Evolutionary conservation across 2,329 filamentous ascomycete genomes (phyloP).

Genomic region (Neopestalotiopsis sp.): DNA sequence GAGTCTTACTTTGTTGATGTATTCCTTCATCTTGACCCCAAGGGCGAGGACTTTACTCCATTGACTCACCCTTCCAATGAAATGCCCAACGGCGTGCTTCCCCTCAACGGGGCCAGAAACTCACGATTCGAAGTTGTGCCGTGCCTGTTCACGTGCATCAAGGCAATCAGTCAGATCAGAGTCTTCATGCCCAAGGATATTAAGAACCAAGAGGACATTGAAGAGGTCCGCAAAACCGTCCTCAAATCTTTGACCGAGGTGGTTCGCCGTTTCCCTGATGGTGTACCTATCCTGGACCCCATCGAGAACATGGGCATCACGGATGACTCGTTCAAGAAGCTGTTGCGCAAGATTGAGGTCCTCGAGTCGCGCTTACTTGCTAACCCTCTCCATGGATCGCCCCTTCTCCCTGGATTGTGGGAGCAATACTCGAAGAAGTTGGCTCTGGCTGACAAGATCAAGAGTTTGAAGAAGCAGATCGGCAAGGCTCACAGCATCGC

Average conservation of each 20-base stretch:
- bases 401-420: slow-evolving; percentile 82
- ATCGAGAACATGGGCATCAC: slow-evolving; percentile 96
- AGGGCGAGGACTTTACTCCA: slow-evolving; percentile 50
- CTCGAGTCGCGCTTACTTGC: slow-evolving; percentile 87
- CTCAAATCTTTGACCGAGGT: slow-evolving; percentile 77
- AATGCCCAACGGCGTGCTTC: slow-evolving; percentile 68
- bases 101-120: slow-evolving; percentile 65
- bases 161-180: slow-evolving; percentile 81
- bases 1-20: slow-evolving; percentile 85
- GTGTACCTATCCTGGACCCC: slow-evolving; percentile 85
- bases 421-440: slow-evolving; percentile 86
- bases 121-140: slow-evolving; percentile 83
- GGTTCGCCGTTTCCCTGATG: slow-evolving; percentile 87
- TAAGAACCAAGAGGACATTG: slow-evolving; percentile 66
- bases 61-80: slow-evolving; percentile 43
- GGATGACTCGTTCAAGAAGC: slow-evolving; percentile 91
- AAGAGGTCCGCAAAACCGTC: slow-evolving; percentile 70
- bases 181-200: slow-evolving; percentile 84
- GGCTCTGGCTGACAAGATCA: slow-evolving; percentile 77
- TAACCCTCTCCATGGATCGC: slow-evolving; percentile 91
- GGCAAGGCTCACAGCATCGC: slow-evolving; percentile 83
- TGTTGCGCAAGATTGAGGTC: slow-evolving; percentile 94
- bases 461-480: slow-evolving; percentile 86
- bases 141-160: slow-evolving; percentile 83
- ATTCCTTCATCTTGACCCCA: slow-evolving; percentile 65